Conservation (phyloP, 805 yeast species). For the Metschnikowia kofuensis region DNA sequence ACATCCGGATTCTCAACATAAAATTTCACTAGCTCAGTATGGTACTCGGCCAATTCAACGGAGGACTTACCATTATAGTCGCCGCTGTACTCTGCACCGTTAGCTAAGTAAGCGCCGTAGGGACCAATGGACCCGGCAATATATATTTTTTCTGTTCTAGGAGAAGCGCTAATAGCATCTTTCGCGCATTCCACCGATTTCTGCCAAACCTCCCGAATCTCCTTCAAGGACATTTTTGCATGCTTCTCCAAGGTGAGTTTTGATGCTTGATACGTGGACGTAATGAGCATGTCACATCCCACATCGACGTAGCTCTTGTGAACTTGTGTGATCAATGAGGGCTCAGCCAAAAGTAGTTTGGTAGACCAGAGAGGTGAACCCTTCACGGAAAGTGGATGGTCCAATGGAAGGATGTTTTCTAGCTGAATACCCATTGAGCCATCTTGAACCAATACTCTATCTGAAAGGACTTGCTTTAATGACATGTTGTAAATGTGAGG, state of each 20-base stretch:
- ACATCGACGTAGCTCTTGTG: conserved; percentile 17
- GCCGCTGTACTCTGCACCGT: conserved; percentile 75
- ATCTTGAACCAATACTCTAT: conserved; percentile 13
- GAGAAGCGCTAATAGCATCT: conserved; percentile 8
- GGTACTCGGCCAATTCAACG: conserved; percentile 47
- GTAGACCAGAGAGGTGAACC: conserved; percentile 22
- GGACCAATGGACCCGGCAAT: conserved; percentile 75
- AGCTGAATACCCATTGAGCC: conserved; percentile 21
- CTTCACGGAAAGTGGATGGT: conserved; percentile 17
- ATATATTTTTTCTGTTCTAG: conserved; percentile 12
- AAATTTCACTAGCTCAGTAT: conserved; percentile 42
- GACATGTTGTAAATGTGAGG: conserved; percentile 5
- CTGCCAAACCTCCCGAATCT: conserved; percentile 15
- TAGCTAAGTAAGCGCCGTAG: conserved; percentile 65
- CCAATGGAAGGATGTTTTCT: conserved; percentile 16
- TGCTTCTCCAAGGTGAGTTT: conserved; percentile 14
- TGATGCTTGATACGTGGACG: conserved; percentile 21
- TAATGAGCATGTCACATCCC: conserved; percentile 18
- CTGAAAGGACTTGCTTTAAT: conserved; percentile 5
- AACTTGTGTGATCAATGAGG: conserved; percentile 13
- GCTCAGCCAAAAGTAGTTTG: conserved; percentile 17
- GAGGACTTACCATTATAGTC: conserved; percentile 46
- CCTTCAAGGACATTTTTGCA: conserved; percentile 10
- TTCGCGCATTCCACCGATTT: conserved; percentile 15
- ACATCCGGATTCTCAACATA: conserved; percentile 39